Evolutionary conservation across 495 filamentous ascomycete species (phyloP).

Genomic region (Monascus purpureus): DNA sequence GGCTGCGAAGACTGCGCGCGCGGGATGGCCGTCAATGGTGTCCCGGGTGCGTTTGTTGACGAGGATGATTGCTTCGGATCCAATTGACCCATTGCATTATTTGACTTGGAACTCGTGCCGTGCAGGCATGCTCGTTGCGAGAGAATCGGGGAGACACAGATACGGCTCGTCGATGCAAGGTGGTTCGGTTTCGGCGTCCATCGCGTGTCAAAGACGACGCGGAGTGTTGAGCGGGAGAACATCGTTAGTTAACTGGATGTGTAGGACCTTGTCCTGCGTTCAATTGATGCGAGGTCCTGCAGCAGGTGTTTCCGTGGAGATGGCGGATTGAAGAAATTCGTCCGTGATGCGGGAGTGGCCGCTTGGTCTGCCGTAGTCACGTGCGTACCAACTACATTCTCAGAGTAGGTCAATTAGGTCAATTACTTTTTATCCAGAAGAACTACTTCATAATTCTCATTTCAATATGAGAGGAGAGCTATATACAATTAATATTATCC

Average conservation of each 20-base stretch:
- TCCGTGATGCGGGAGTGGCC: conserved; percentile 13
- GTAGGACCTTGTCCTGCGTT: conserved; percentile 5
- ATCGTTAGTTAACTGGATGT: conserved; percentile 11
- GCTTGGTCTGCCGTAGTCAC: conserved; percentile 16
- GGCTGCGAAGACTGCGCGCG: conserved; percentile 13
- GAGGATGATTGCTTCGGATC: conserved; percentile 7
- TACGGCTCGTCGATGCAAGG: conserved; percentile 18
- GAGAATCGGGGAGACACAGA: conserved; percentile 25
- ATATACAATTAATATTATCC: not conserved
- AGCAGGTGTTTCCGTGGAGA: conserved; percentile 6
- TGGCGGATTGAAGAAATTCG: conserved; percentile 18
- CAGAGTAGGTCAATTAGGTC: not conserved
- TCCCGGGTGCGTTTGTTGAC: conserved; percentile 11
- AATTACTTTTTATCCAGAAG: not conserved
- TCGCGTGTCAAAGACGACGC: conserved; percentile 22
- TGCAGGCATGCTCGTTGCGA: conserved; percentile 18
- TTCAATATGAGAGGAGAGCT: not conserved
- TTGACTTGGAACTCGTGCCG: conserved; percentile 10
- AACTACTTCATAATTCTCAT: not conserved
- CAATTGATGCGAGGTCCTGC: conserved; percentile 5
- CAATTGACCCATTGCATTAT: not conserved
- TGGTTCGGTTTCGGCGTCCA: conserved; percentile 9
- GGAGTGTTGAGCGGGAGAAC: conserved; percentile 28
- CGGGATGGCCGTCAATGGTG: conserved; percentile 17
- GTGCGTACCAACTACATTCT: not conserved